Evolutionary conservation across 2,329 filamentous ascomycete species (phyloP), one percentile per base, ranked within the genome.

Genomic region (Rhexocercosporidium sp.): DNA sequence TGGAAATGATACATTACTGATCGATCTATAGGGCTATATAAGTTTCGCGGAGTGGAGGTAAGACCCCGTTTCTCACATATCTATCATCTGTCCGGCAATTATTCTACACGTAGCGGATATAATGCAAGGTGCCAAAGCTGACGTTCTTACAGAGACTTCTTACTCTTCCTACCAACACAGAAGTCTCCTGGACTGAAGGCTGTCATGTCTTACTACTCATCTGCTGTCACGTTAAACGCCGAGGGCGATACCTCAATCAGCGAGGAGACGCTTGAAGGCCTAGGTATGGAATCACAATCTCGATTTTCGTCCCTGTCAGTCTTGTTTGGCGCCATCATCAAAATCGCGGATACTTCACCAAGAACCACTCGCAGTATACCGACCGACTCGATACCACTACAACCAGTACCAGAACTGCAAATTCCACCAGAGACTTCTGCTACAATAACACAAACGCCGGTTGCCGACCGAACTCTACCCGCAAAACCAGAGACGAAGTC

Each of bases 1-100:
- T 61, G 3, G 14, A 18, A 2, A 1, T 49, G 3, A 41, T 37
- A 37, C n/a, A 61, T 29, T 49, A 34, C 59, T 69, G 14, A 69
- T 62, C 64, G 11, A 31, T 34, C 18, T 1, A 46, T 88, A 83
- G 74, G 77, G 76, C 2, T 83, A 84, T 70, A 97, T 98, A 73
- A 94, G 86, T 70, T 98, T 97, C 80, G 90, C 93, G 72, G 96
- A 99, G 85, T 98, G 96, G 96, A 90, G 95, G 95, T 97, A 88
- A 81, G 90, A 39, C 16, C 22, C n/a, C 25, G 37, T 37, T 46
- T 25, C 9, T 59, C 9, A 27, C 9, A 44, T 27, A 9, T 3
- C 31, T 51, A 41, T 44, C 27, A 4, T n/a, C 57, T n/a, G 18
- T 8, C 9, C n/a, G 14, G 39, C 39, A 16, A 20, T 37, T 37